Conservation (phyloP, 768 basidiomycete species). For the Pulveroboletus sp. region DNA sequence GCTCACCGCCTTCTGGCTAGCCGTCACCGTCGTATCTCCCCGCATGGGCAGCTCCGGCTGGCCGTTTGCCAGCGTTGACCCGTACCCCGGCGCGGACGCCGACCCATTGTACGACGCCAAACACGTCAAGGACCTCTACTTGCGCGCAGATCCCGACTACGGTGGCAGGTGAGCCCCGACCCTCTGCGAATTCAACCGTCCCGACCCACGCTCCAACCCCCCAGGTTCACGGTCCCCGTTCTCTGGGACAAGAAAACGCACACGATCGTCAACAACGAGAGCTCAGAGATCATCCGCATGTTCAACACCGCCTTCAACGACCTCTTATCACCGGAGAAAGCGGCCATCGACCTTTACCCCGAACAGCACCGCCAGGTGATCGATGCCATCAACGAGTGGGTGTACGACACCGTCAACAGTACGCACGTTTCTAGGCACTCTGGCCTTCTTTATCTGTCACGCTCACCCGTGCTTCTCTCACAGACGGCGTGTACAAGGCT, state of each 20-base stretch:
- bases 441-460: too few relatives aligned
- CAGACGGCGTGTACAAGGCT: constrained; percentile 83
- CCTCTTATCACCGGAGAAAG: constrained; percentile 60
- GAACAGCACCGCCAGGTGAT: constrained; percentile 67
- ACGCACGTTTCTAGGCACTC: constrained; percentile 27
- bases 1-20: constrained; percentile 34
- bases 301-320: constrained; percentile 85
- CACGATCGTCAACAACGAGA: constrained; percentile 95
- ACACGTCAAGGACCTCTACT: constrained; percentile 83
- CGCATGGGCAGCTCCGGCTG: constrained; percentile 81
- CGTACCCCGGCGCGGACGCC: constrained; percentile 66
- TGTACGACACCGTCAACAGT: constrained; percentile 86
- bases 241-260: constrained; percentile 89
- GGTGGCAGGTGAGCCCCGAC: constrained; percentile 50
- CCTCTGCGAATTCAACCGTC: not conserved
- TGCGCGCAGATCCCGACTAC: constrained; percentile 70
- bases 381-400: constrained; percentile 80
- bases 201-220: not conserved
- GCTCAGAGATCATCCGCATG: constrained; percentile 91
- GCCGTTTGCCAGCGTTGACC: constrained; percentile 73
- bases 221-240: constrained; percentile 80
- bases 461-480: not conserved
- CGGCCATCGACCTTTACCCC: constrained; percentile 75
- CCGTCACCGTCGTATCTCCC: constrained; percentile 79
- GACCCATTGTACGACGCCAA: constrained; percentile 69